Evolutionary conservation across 2,329 filamentous ascomycete genomes (phyloP).

Genomic region (Atkinsonella texensis): DNA sequence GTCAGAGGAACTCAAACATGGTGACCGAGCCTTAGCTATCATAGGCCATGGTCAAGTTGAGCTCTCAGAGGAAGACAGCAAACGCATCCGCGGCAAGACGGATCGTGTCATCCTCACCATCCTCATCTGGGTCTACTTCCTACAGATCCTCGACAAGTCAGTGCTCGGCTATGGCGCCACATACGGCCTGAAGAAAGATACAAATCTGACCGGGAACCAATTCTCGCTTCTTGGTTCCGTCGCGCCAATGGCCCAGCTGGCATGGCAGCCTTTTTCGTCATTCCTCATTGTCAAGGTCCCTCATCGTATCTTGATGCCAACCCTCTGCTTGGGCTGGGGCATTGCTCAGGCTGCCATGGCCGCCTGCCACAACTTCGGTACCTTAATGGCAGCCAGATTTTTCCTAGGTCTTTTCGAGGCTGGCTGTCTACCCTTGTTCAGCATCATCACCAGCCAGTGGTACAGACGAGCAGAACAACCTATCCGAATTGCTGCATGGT

Average conservation of each 20-base stretch:
- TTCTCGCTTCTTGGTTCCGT: slow-evolving; percentile 48
- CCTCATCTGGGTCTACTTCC: slow-evolving; percentile 46
- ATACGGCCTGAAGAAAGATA: slow-evolving; percentile 39
- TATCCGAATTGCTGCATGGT: slow-evolving; percentile 53
- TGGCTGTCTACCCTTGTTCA: slow-evolving; percentile 36
- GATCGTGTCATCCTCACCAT: slow-evolving; percentile 45
- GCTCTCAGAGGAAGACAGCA: slow-evolving; percentile 12
- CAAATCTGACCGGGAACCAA: slow-evolving; percentile 36
- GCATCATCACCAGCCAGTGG: slow-evolving; percentile 35
- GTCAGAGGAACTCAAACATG: neutral
- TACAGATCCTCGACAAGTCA: slow-evolving; percentile 47
- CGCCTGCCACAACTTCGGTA: slow-evolving; percentile 33
- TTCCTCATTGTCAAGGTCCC: slow-evolving; percentile 49
- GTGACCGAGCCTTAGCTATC: slow-evolving; percentile 4
- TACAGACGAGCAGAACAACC: slow-evolving; percentile 45
- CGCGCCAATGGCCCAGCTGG: slow-evolving; percentile 45
- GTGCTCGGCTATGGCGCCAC: slow-evolving; percentile 46
- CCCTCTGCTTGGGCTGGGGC: slow-evolving; percentile 33
- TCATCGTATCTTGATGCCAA: slow-evolving; percentile 45
- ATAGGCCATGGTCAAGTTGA: slow-evolving; percentile 3
- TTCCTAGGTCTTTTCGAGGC: slow-evolving; percentile 37
- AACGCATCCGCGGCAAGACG: slow-evolving; percentile 46
- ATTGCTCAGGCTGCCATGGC: slow-evolving; percentile 32
- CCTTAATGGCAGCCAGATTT: slow-evolving; percentile 37
- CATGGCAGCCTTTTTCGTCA: slow-evolving; percentile 48